phyloP scores from a whole-genome alignment of 192 early-diverging fungal genomes.

The Gamsiella multidivaricata region DNA sequence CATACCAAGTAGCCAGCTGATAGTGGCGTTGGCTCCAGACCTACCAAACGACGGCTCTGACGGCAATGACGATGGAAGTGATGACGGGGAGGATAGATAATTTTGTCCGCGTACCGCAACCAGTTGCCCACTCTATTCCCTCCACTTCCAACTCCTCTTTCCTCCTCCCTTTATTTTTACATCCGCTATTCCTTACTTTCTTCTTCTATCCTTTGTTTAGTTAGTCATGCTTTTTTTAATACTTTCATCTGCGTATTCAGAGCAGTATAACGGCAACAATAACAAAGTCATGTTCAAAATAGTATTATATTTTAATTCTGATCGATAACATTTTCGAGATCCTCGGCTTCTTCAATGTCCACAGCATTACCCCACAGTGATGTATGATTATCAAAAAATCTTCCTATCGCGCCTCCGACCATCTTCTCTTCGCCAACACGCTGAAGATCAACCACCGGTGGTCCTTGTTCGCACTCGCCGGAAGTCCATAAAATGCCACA shows the following conservation, averaged over 20 bases:
- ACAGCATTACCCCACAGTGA: background rate
- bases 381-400: slow-evolving; percentile 5
- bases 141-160: too few species aligned
- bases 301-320: background rate
- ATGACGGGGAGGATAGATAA: too few species aligned
- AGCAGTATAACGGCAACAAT: background rate
- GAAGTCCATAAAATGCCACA: slow-evolving; percentile 3
- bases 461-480: background rate
- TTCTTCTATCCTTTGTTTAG: too few species aligned
- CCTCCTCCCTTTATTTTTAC: slow-evolving; percentile 1
- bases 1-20: slow-evolving; percentile 6
- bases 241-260: background rate
- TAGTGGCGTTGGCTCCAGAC: background rate
- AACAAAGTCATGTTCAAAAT: background rate
- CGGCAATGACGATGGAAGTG: background rate
- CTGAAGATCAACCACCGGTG: slow-evolving; percentile 20
- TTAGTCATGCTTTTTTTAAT: slow-evolving; percentile 12
- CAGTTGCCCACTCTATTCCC: too few species aligned
- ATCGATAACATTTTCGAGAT: background rate
- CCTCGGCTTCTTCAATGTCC: slow-evolving; percentile 17
- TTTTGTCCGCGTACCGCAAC: too few species aligned
- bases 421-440: slow-evolving; percentile 10
- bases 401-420: background rate
- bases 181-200: too few species aligned
- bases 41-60: slow-evolving; percentile 1